Evolutionary conservation across 2,329 filamentous ascomycete species (phyloP), one percentile per base, ranked within the genome.

Genomic region (Cryphonectria parasitica): DNA sequence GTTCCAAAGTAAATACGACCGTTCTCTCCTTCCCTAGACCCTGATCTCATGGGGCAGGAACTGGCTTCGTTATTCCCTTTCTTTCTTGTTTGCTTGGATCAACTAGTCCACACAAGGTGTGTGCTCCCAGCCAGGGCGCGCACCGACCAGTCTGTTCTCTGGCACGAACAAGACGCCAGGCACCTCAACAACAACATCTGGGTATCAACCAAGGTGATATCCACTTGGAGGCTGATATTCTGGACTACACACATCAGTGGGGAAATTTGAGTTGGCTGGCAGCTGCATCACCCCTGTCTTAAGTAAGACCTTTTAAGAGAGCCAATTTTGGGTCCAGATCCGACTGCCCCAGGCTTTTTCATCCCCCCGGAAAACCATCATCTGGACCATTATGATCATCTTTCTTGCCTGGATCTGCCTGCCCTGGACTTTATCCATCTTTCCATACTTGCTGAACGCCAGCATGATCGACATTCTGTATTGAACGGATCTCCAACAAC

Each of bases 231-330:
- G 64, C 49, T 52, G 45, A 36, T 19, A 34, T 39, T 28, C 45
- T n/a, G 64, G 11, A 52, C 7, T 22, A 66, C 31, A 19, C 13
- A 39, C 36, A 22, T 52, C 64, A 25, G 31, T 25, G 43, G 64
- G 43, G 45, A 66, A 41, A 54, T 65, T 66, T 36, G 43, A 25
- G 43, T 49, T 66, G 64, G 64, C 64, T 66, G 45, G 64, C 54
- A 36, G 11, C 54, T 28, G n/a, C 52, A 25, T 2, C n/a, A n/a
- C 22, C 52, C 52, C 64, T 66, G 64, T 66, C 64, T 31, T 66
- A 36, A 66, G 17, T 39, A 36, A n/a, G 22, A 36, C 64, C 45
- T 31, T 31, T 64, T 66, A 66, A 66, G 45, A 15, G n/a, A 6
- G 7, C 45, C 45, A 56, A 54, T 66, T 54, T 19, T 66, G 28